Evolutionary conservation across 1,284 basidiomycete species (phyloP), one percentile per base, ranked within the genome.

Genomic region (Gomphus bonarii): DNA sequence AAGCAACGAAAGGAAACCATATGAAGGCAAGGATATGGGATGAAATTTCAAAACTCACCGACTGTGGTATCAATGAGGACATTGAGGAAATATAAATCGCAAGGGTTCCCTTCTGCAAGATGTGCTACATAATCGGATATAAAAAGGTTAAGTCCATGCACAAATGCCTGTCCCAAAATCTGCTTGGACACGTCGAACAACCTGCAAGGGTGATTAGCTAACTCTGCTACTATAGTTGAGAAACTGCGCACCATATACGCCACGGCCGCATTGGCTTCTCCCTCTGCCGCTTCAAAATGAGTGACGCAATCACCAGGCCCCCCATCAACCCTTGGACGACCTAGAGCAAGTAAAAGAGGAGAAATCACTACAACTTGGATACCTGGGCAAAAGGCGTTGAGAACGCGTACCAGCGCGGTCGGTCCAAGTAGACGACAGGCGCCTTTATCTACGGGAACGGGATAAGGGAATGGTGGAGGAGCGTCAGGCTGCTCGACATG

Each of bases 51-150:
- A 36, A 14, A 69, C 81, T 64, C 62, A 88, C 92, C 95, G 56
- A 95, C 73, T 0, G 95, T 97, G 18, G 95, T 97, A 71, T 99
- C 95, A 60, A 98, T 77, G 35, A 95, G 75, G 57, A 99, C 89
- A 67, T 98, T 95, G 58, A 97, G 81, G 68, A 97, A 97, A 72
- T 98, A 97, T 60, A 85, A 80, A 16, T 89, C 86, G 66, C 93
- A 97, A 4, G 93, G 90, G 68, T 95, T 95, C 52, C 80, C 79
- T 16, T 82, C 74, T 1, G 79, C 79, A 49, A 81, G 77, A 47
- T 82, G 73, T 0, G 90, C 91, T 40, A 80, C 78, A 18, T 86
- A 60, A 63, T 79, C 79, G 35, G 88, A 90, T 59, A 92, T 84
- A 43, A 95, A 72, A 22, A 98, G 79, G 69, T 98, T 98, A 49